Conservation (phyloP, 371 early-diverging fungal species). For the Lichtheimia hyalospora region DNA sequence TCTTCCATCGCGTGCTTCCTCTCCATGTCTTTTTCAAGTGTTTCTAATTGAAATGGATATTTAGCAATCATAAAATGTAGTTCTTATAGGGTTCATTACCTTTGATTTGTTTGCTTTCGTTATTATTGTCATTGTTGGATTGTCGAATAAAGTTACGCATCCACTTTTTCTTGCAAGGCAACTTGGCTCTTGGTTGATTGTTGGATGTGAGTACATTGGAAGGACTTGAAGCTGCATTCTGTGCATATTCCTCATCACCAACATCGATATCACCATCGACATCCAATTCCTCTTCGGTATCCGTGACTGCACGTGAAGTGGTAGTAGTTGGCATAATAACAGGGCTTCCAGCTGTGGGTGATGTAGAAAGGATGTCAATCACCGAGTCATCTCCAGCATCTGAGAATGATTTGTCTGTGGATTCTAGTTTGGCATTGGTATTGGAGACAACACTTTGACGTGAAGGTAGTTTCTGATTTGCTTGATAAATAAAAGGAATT, state of each 20-base stretch:
- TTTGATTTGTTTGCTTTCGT: background rate
- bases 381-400: constrained; percentile 23
- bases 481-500: background rate
- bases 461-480: background rate
- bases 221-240: background rate
- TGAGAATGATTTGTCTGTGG: background rate
- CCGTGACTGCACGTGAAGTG: constrained; percentile 1
- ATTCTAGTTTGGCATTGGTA: background rate
- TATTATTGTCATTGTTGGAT: background rate
- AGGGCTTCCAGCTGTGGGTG: constrained; percentile 16
- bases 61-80: no score
- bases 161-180: constrained; percentile 26
- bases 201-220: background rate
- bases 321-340: constrained; percentile 1
- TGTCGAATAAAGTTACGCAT: constrained; percentile 14
- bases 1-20: no score
- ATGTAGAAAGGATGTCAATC: constrained; percentile 25
- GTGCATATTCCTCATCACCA: constrained; percentile 16
- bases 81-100: no score
- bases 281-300: constrained; percentile 18
- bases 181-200: background rate
- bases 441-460: constrained; percentile 13
- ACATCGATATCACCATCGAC: constrained; percentile 22
- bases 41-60: background rate
- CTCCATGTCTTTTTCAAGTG: background rate